Percentiles rank a stretch among this genome's conserved stretches.
Evolutionary conservation across 2,329 filamentous ascomycete species (phyloP).

Genomic region (Penicillium sp.): DNA sequence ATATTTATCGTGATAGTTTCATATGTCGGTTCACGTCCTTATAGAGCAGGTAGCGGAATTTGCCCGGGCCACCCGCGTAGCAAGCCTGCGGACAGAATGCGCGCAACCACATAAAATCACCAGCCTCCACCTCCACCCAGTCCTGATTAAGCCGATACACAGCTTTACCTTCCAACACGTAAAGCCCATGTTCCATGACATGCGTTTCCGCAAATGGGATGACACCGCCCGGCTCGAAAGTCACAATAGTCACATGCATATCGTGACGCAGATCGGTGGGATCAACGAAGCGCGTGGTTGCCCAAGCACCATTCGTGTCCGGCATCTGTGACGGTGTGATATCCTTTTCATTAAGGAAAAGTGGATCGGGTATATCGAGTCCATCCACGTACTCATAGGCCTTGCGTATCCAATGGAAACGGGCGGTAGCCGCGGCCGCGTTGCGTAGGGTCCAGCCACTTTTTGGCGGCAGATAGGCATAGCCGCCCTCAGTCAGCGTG

Average conservation of each 20-base stretch:
- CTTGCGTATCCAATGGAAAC: slow-evolving; percentile 26
- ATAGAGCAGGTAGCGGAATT: slow-evolving; percentile 24
- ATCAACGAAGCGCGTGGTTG: slow-evolving; percentile 24
- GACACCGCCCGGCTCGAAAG: slow-evolving; percentile 22
- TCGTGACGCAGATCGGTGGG: slow-evolving; percentile 22
- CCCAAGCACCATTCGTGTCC: slow-evolving; percentile 23
- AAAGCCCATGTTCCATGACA: slow-evolving; percentile 26
- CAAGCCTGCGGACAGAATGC: slow-evolving; percentile 27
- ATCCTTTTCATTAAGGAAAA: slow-evolving; percentile 24
- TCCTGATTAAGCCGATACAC: slow-evolving; percentile 25
- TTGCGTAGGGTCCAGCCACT: slow-evolving; percentile 24
- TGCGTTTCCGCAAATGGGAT: slow-evolving; percentile 25
- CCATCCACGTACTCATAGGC: slow-evolving; percentile 20
- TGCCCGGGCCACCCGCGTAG: slow-evolving; percentile 24
- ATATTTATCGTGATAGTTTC: slow-evolving; percentile 17
- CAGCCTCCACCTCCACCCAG: slow-evolving; percentile 26
- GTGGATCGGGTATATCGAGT: slow-evolving; percentile 20
- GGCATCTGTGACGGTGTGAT: slow-evolving; percentile 20
- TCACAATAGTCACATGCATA: slow-evolving; percentile 26
- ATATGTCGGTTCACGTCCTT: slow-evolving; percentile 27
- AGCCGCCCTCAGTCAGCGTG: slow-evolving; percentile 21
- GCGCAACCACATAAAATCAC: slow-evolving; percentile 27
- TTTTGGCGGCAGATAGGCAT: slow-evolving; percentile 23
- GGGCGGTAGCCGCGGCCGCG: slow-evolving; percentile 14
- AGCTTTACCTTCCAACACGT: slow-evolving; percentile 24